These are phyloP conservation scores for Nothophytophthora sp. DNA, from an alignment of 352 stramenopile genomes.

Conservation along the genomic window DNA sequence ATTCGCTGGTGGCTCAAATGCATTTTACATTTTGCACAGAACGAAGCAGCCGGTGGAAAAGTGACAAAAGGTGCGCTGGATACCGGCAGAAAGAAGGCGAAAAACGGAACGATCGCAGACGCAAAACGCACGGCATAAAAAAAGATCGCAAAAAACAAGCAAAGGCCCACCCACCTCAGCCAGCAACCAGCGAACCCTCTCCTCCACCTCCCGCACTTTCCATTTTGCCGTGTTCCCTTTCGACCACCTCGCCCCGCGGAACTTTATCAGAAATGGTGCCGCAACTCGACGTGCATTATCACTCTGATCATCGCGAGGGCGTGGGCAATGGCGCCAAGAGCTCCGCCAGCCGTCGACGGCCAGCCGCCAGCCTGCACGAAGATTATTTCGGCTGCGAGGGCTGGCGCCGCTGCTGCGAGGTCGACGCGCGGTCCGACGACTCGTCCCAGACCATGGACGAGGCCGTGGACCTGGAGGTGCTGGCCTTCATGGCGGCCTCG, in stretches of 20 bases:
- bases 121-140: no score
- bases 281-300: neutral
- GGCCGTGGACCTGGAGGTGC: constrained; percentile 42
- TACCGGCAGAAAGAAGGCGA: constrained; percentile 9
- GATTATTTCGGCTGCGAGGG: constrained; percentile 14
- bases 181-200: constrained; percentile 1
- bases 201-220: constrained; percentile 13
- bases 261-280: neutral
- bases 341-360: neutral
- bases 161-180: no score
- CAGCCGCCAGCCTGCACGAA: constrained; percentile 5
- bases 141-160: neutral
- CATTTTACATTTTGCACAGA: no score
- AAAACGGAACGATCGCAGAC: constrained; percentile 12
- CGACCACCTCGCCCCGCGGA: neutral
- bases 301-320: neutral
- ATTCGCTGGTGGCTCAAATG: no score
- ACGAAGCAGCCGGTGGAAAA: neutral
- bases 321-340: neutral
- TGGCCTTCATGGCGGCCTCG: constrained; percentile 30
- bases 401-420: constrained; percentile 7
- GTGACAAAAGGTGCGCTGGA: neutral
- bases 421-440: constrained; percentile 24
- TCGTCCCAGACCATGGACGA: constrained; percentile 32
- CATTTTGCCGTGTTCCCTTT: constrained; percentile 25